Conservation (phyloP, 352 stramenopile genomes). For the Phytophthora constricta region DNA sequence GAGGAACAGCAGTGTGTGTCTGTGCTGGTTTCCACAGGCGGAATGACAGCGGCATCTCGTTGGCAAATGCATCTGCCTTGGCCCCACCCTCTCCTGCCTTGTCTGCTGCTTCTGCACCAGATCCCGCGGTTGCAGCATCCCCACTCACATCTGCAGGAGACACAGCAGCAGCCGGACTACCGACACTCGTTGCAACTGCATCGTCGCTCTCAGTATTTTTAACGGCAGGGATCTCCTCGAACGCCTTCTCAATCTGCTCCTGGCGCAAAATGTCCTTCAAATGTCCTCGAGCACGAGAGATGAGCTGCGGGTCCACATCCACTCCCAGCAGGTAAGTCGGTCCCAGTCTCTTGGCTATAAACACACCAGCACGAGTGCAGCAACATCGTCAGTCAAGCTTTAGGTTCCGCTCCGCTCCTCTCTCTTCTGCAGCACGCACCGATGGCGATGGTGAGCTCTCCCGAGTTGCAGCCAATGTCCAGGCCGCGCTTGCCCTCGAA, state of each 20-base stretch:
- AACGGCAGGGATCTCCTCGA: conserved; percentile 44
- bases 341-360: conserved; percentile 51
- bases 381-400: conserved; percentile 3
- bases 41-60: conserved; percentile 71
- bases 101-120: background rate
- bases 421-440: conserved; percentile 31
- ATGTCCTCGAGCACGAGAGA: conserved; percentile 63
- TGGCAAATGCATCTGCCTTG: conserved; percentile 39
- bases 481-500: conserved; percentile 67
- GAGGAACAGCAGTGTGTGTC: conserved; percentile 33
- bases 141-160: conserved; percentile 12
- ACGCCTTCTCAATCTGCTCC: conserved; percentile 61
- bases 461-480: conserved; percentile 86
- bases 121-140: background rate
- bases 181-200: background rate
- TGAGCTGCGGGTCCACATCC: conserved; percentile 73
- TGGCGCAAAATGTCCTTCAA: conserved; percentile 73
- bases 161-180: background rate
- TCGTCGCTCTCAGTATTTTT: conserved; percentile 17
- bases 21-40: conserved; percentile 71
- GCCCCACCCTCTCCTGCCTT: conserved; percentile 1
- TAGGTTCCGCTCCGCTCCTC: too few relatives aligned
- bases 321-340: conserved; percentile 72
- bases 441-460: conserved; percentile 78
- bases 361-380: background rate